Evolutionary conservation across 495 filamentous ascomycete genomes (phyloP).

Genomic region (Astrocystis sublimbata): DNA sequence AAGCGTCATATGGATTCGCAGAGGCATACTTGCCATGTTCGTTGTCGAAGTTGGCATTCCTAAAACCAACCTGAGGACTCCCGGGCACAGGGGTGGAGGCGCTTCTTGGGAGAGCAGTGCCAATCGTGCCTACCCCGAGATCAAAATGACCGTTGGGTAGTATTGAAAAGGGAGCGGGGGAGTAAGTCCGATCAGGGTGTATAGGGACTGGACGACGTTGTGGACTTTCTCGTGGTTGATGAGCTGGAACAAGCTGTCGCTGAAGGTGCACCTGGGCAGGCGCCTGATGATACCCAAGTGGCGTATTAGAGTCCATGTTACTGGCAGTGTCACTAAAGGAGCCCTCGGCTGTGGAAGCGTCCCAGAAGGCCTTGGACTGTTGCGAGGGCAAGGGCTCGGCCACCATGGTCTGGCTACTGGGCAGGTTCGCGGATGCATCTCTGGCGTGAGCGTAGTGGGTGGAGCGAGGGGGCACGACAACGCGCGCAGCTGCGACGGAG

Average conservation of each 20-base stretch:
- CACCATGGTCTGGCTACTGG: constrained; percentile 23
- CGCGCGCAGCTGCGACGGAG: constrained; percentile 20
- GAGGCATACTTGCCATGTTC: constrained; percentile 28
- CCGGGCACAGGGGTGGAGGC: constrained; percentile 36
- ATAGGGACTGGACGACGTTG: constrained; percentile 24
- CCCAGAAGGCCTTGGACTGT: constrained; percentile 32
- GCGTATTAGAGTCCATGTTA: constrained; percentile 31
- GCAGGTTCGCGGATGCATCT: constrained; percentile 26
- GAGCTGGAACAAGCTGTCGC: constrained; percentile 1
- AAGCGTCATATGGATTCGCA: constrained; percentile 30
- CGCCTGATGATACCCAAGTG: constrained; percentile 25
- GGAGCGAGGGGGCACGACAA: constrained; percentile 27
- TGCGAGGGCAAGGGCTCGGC: constrained; percentile 29
- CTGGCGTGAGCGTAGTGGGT: constrained; percentile 21
- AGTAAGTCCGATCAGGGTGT: constrained; percentile 17
- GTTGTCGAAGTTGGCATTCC: constrained; percentile 25
- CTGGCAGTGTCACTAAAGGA: constrained; percentile 37
- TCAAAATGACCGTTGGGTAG: constrained; percentile 32
- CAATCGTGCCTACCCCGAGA: constrained; percentile 17
- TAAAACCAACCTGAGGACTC: constrained; percentile 24
- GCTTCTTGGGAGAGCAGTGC: constrained; percentile 32
- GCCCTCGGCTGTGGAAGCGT: constrained; percentile 34
- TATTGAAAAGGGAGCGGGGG: constrained; percentile 31
- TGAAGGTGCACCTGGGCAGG: constrained; percentile 22
- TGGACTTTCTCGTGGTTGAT: constrained; percentile 28